phyloP scores from a whole-genome alignment of 2,329 filamentous ascomycete species.

The Colletotrichum lindemuthianum region DNA sequence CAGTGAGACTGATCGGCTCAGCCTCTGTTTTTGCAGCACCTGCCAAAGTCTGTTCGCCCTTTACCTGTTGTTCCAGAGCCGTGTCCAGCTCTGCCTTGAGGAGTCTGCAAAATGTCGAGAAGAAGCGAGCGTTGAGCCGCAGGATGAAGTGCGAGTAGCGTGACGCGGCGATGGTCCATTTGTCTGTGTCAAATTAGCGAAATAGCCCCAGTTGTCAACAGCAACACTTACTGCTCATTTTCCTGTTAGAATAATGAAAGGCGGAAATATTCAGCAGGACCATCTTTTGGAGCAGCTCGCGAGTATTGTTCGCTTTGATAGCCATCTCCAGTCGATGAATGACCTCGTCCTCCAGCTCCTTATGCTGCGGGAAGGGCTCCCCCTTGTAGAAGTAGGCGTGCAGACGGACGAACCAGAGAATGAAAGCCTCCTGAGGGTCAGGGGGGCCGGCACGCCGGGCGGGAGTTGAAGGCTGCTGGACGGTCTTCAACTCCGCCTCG shows the following conservation, averaged over 20 bases:
- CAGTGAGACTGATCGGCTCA: conserved; percentile 48
- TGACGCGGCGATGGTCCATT: conserved; percentile 56
- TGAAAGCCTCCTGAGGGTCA: conserved; percentile 70
- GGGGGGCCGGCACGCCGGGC: conserved; percentile 51
- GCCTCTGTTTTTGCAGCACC: conserved; percentile 38
- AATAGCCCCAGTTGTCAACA: neutral
- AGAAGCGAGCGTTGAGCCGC: conserved; percentile 80
- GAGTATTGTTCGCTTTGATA: conserved; percentile 73
- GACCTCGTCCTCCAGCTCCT: conserved; percentile 87
- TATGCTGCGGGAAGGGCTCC: conserved; percentile 76
- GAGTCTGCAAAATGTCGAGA: conserved; percentile 76
- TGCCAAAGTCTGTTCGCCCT: conserved; percentile 39
- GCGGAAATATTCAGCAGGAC: conserved; percentile 87
- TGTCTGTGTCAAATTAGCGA: conserved; percentile 46
- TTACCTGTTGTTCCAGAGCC: conserved; percentile 47
- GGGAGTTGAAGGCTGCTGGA: conserved; percentile 51
- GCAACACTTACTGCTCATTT: conserved; percentile 56
- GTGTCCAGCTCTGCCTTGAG: conserved; percentile 76
- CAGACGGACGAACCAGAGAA: conserved; percentile 85
- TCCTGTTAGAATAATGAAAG: conserved; percentile 75
- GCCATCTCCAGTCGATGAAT: conserved; percentile 79
- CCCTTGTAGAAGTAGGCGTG: conserved; percentile 88
- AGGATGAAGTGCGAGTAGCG: conserved; percentile 73
- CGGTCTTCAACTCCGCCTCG: conserved; percentile 76
- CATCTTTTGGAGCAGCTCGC: conserved; percentile 78